Base-by-base conservation (phyloP, 2,329 filamentous ascomycete genomes). In the Neoarthrinium moseri region DNA sequence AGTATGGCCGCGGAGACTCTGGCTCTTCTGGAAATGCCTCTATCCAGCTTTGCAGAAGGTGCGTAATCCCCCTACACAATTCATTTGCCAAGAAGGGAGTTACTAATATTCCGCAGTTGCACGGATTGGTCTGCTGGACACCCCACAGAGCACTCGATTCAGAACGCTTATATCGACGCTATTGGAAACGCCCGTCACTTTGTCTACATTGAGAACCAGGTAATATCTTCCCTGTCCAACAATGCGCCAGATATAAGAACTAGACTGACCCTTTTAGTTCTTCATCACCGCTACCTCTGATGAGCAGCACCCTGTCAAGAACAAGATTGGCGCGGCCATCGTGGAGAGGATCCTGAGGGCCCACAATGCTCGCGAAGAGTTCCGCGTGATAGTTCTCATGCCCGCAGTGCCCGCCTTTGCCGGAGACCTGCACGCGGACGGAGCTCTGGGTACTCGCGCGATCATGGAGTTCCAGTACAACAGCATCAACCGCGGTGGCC, bases 391-490 rank as follows among this genome's bases (percentile, higher is more conserved):
- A 53, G 78, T 94, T 17, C 70, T 87, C 48, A 94, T 94, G 67
- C 89, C 89, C 1, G 80, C 87, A 2, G 84, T 95, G 1, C 89
- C 89, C 6, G 89, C 83, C 2, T 95, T 95, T 59, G 87, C 89
- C 2, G 89, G 89, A 4, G 88, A 94, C 56, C 73, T 95, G 39
- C 80, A 87, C 57, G 77, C 77, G 0, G 85, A 91, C 43, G 84
- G 80, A 18, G 83, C 86, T 7, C 72, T 92, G 1, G 86, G 87
- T 18, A 94, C 89, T 0, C 76, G 89, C 27, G 89, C 88, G 5
- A 44, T 95, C 58, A 91, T 94, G 86, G 88, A 94, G 62, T 92
- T 87, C 64, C 89, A 94, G 61, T 92, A 94, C 67, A 75, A 82
- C 58, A 86, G 81, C 42, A 94, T 94, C 68, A 87, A 82, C 64